Base-by-base conservation (phyloP, 306 rosid species). In the Fagus crenata region DNA sequence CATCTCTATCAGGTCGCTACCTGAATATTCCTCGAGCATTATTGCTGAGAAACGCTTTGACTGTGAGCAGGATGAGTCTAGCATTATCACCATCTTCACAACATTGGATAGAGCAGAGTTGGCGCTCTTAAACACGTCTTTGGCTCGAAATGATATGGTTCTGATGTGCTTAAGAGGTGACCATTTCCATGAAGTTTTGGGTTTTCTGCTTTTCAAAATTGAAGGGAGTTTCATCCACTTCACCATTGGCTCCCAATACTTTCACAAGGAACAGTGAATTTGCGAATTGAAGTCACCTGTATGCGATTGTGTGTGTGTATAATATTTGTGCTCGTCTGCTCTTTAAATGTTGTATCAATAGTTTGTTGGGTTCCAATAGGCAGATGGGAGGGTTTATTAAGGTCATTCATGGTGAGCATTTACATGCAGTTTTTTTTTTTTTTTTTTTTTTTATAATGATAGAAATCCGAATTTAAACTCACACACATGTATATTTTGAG, bases 161-260 rank as follows among this genome's bases (percentile, higher is more conserved):
- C 49, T 70, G 40, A 70, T 55, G 42, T 49, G 59, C 59, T 49
- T 28, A 6, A 70, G 5, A 42, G 74, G 58, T 11, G 37, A 31
- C 58, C 37, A 49, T 43, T 49, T 70, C 28, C 40, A 31, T 70
- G 74, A 14, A 46, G 37, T 12, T 28, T 18, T 49, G 14, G 37
- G 4, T 12, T 31, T 70, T 32, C 37, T 70, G 56, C 74, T 31
- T 13, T 49, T 70, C 58, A 70, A 70, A 5, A 70, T 41, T 22
- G 74, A 49, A 22, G 74, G 58, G 40, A 70, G 74, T 41, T 70
- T 49, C 58, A 49, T 4, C 74, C 6, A 46, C 54, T 49, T 49
- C 59, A 2, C 42, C 69, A 63, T 36, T 22, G 28, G 69, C 4
- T 61, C 51, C 51, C 69, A 5, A 13, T 14, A 11, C 63, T 58